A percentile compares a stretch with the other conserved stretches of the same genome.
Conservation (phyloP, 1,284 basidiomycete species). For the Porogramme epimiltina region DNA sequence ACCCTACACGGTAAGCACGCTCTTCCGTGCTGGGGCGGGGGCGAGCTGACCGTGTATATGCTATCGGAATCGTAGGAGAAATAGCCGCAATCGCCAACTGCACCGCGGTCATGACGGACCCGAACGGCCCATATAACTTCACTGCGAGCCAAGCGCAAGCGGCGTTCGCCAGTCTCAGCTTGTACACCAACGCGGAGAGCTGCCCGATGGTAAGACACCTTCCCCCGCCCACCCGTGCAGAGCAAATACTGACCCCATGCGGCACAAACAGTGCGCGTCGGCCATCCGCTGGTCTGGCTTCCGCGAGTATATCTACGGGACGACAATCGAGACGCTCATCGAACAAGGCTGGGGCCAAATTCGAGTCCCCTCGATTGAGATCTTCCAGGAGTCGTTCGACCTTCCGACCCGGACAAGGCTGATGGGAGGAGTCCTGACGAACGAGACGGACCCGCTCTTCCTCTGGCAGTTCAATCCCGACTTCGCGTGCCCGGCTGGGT, state of each 20-base stretch:
- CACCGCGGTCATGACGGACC: constrained; percentile 17
- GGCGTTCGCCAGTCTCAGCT: constrained; percentile 15
- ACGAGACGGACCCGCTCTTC: constrained; percentile 20
- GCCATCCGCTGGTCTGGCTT: constrained; percentile 20
- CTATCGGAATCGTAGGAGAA: constrained; percentile 8
- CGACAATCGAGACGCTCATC: constrained; percentile 16
- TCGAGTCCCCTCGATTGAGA: constrained; percentile 14
- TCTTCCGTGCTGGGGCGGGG: neutral
- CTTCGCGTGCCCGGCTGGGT: constrained; percentile 14
- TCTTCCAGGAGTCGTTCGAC: constrained; percentile 15
- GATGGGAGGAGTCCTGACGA: constrained; percentile 10
- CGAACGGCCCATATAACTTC: constrained; percentile 15
- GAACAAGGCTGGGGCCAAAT: constrained; percentile 19
- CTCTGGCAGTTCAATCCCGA: constrained; percentile 18
- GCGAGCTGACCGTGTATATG: neutral
- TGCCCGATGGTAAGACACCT: constrained; percentile 14
- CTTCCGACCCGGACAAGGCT: constrained; percentile 8
- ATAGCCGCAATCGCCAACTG: constrained; percentile 20
- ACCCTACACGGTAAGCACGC: constrained; percentile 11
- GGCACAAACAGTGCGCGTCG: constrained; percentile 12
- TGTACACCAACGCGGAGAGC: constrained; percentile 22
- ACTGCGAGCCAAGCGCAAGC: constrained; percentile 6
- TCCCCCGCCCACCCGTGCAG: neutral
- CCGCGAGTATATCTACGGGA: constrained; percentile 22
- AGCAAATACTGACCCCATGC: neutral